Evolutionary conservation across 345 rosid species (phyloP).

Genomic region (sweet orange (Citrus sinensis)): DVS_A1.0 CM039167.1:494001-494500

Average conservation of each 20-base stretch:
- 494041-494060: conserved; percentile 45
- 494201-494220: conserved; percentile 80
- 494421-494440: conserved; percentile 35
- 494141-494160: conserved; percentile 52
- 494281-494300: conserved; percentile 53
- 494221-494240: conserved; percentile 97
- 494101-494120: conserved; percentile 87
- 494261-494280: conserved; percentile 47
- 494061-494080: conserved; percentile 39
- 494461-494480: background rate
- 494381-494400: conserved; percentile 76
- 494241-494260: conserved; percentile 92
- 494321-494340: conserved; percentile 82
- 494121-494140: conserved; percentile 58
- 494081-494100: conserved; percentile 74
- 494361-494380: conserved; percentile 85
- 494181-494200: conserved; percentile 85
- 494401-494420: conserved; percentile 47
- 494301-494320: conserved; percentile 84
- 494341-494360: conserved; percentile 81
- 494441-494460: conserved; percentile 48
- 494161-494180: conserved; percentile 59
- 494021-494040: conserved; percentile 61
- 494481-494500: conserved; percentile 24
- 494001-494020: conserved; percentile 64